phyloP scores from a whole-genome alignment of 192 early-diverging fungal genomes.

The Coemansia sp. region DNA sequence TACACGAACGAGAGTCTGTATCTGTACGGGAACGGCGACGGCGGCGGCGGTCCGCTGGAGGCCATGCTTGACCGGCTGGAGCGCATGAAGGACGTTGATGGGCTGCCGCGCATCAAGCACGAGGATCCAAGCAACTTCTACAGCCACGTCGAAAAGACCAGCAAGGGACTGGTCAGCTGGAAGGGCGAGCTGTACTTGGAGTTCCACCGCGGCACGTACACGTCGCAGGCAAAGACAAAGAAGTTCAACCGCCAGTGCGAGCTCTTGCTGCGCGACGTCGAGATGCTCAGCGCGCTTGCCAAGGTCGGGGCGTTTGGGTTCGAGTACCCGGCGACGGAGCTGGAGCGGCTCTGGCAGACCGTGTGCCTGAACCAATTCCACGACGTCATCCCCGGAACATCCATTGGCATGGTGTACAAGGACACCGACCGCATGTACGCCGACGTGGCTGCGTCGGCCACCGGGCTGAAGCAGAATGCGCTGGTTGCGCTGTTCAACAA shows the following conservation, averaged over 20 bases:
- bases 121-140: slow-evolving; percentile 85
- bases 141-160: slow-evolving; percentile 69
- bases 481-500: slow-evolving; percentile 44
- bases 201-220: slow-evolving; percentile 97
- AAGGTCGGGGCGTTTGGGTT: slow-evolving; percentile 12
- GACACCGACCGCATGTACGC: slow-evolving; percentile 69
- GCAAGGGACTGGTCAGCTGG: slow-evolving; percentile 77
- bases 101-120: slow-evolving; percentile 69
- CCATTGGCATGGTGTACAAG: slow-evolving; percentile 87
- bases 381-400: slow-evolving; percentile 91
- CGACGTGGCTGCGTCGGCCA: slow-evolving; percentile 41
- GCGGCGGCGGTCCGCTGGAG: slow-evolving; percentile 86
- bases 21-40: slow-evolving; percentile 96
- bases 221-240: slow-evolving; percentile 86
- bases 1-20: slow-evolving; percentile 84
- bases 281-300: slow-evolving; percentile 67
- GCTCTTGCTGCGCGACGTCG: slow-evolving; percentile 81
- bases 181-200: slow-evolving; percentile 99
- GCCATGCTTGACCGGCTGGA: slow-evolving; percentile 84
- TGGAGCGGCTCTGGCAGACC: slow-evolving; percentile 88
- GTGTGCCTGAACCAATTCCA: slow-evolving; percentile 96
- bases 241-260: slow-evolving; percentile 85
- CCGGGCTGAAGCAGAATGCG: slow-evolving; percentile 49
- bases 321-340: slow-evolving; percentile 71
- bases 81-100: slow-evolving; percentile 76